These are phyloP conservation scores for Plenodomus biglobosus DNA, from an alignment of 2,329 filamentous ascomycete genomes.

Conservation along the genomic window DNA sequence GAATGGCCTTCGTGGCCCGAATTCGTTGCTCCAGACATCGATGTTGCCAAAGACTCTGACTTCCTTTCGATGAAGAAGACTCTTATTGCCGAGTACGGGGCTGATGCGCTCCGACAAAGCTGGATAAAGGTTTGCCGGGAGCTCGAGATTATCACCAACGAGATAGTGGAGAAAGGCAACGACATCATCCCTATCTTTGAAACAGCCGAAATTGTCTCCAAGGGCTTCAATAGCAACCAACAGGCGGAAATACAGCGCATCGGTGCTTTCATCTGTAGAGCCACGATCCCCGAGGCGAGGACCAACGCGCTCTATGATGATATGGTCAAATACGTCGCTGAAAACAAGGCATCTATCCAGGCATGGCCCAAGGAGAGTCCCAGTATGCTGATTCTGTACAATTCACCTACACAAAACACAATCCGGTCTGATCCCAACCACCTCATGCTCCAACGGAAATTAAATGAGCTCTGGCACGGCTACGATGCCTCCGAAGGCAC, in stretches of 20 bases:
- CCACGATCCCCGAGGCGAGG: constrained; percentile 21
- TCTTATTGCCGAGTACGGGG: constrained; percentile 44
- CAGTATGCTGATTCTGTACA: constrained; percentile 46
- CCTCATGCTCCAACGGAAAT: constrained; percentile 39
- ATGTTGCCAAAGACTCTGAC: not conserved
- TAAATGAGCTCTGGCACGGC: constrained; percentile 48
- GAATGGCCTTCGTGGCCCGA: constrained; percentile 6
- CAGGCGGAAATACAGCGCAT: constrained; percentile 29
- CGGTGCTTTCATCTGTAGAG: constrained; percentile 32
- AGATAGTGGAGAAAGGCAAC: constrained; percentile 41
- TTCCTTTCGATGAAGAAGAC: constrained; percentile 30
- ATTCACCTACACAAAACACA: constrained; percentile 44
- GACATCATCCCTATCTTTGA: constrained; percentile 40
- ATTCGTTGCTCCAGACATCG: not conserved
- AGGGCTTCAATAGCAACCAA: constrained; percentile 19
- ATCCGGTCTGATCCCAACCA: constrained; percentile 45
- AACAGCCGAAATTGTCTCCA: constrained; percentile 28
- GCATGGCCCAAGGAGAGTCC: constrained; percentile 45
- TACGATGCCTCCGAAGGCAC: constrained; percentile 19
- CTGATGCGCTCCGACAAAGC: constrained; percentile 37
- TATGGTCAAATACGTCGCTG: constrained; percentile 38
- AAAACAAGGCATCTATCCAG: constrained; percentile 33
- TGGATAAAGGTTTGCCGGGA: constrained; percentile 47
- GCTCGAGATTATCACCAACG: constrained; percentile 41
- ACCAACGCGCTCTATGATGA: constrained; percentile 31